phyloP scores from a whole-genome alignment of 129 eudicot species.

The Escallonia herrerae region DNA sequence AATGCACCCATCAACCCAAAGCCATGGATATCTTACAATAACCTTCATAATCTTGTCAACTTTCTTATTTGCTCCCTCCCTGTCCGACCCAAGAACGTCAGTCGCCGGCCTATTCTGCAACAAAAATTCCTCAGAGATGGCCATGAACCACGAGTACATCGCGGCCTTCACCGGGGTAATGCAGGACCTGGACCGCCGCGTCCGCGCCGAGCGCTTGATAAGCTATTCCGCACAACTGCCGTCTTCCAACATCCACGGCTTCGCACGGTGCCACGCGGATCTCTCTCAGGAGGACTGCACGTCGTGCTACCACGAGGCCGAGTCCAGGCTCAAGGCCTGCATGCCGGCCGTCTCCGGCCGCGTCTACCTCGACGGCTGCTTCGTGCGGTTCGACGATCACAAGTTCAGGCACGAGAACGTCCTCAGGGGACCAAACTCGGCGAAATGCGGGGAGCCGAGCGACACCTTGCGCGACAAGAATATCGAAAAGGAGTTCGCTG shows the following conservation, averaged over 20 bases:
- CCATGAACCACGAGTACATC: not conserved
- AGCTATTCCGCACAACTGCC: no score
- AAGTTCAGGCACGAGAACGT: not conserved
- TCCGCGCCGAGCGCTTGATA: not conserved
- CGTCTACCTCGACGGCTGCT: constrained; percentile 13
- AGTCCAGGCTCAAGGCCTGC: not conserved
- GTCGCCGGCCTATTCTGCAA: constrained; percentile 1
- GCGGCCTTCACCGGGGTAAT: not conserved
- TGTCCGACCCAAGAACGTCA: constrained; percentile 7
- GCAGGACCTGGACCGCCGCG: not conserved
- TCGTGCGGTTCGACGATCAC: constrained; percentile 5
- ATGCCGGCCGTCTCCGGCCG: constrained; percentile 6
- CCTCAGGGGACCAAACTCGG: not conserved
- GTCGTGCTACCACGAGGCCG: not conserved
- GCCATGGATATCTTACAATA: not conserved
- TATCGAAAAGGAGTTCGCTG: not conserved
- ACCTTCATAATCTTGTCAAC: not conserved
- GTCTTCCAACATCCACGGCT: not conserved
- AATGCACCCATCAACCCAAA: not conserved
- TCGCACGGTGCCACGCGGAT: constrained; percentile 10
- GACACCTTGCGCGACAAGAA: not conserved
- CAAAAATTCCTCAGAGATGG: not conserved
- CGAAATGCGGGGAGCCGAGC: not conserved
- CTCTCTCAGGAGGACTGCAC: not conserved
- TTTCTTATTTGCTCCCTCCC: constrained; percentile 3